Conservation (phyloP, 139 green algal genomes). For the Coelastrella sp. region DNA sequence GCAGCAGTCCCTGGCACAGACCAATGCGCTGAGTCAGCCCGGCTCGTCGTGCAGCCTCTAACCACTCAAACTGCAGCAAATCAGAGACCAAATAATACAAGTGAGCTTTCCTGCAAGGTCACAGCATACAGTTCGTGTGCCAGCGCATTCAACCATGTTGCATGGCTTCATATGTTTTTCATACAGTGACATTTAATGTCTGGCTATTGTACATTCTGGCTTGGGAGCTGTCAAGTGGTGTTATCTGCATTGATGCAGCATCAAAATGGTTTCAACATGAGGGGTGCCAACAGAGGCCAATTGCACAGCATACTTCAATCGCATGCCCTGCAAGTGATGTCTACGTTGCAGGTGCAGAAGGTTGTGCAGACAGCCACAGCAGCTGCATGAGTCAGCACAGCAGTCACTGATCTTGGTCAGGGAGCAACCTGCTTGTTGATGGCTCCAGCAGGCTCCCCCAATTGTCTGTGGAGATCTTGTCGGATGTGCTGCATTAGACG, state of each 20-base stretch:
- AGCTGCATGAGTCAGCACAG: not conserved
- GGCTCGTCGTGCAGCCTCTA: conserved; percentile 2
- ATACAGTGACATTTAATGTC: not conserved
- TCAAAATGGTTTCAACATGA: not conserved
- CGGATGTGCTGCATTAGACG: conserved; percentile 3
- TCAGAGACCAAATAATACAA: not conserved
- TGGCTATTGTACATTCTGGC: not conserved
- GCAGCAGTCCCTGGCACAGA: conserved; percentile 23
- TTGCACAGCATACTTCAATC: no score
- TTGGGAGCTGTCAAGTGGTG: not conserved
- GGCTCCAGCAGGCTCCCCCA: not conserved
- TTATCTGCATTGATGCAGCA: not conserved
- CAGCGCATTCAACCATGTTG: not conserved
- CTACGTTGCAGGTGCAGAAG: not conserved
- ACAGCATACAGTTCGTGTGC: not conserved
- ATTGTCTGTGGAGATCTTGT: not conserved
- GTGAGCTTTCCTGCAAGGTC: no score
- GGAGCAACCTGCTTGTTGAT: conserved; percentile 15
- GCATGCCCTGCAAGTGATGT: no score
- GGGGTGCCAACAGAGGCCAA: no score
- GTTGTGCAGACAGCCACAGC: not conserved
- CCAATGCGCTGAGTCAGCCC: not conserved
- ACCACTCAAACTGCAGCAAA: conserved; percentile 38
- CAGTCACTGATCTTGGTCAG: not conserved
- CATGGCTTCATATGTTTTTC: not conserved